These are phyloP conservation scores for Chrysochromulina tobinii DNA, from an alignment of 78 protist species.

Conservation along the genomic window DNA sequence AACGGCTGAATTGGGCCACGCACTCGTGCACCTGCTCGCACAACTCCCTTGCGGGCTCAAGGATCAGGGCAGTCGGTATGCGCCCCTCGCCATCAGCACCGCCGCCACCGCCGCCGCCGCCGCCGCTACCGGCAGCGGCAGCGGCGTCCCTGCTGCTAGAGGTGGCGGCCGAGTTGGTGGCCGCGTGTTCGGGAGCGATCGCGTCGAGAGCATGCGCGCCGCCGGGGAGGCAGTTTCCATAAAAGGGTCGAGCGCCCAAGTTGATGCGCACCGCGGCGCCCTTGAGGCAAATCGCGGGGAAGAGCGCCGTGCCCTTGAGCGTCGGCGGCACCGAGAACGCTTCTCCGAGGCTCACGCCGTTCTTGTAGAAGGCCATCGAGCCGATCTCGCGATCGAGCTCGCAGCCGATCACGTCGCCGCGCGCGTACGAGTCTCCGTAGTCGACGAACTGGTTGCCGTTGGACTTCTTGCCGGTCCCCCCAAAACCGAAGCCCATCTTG, in stretches of 20 bases:
- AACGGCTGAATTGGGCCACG: constrained; percentile 45
- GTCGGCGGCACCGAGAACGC: constrained; percentile 42
- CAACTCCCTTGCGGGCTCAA: constrained; percentile 83
- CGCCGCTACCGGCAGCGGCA: background rate
- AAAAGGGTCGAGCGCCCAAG: background rate
- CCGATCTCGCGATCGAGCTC: background rate
- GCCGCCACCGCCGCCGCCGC: too few relatives aligned
- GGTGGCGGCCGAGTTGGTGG: too few relatives aligned
- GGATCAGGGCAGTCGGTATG: constrained; percentile 46
- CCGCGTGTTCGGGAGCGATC: too few relatives aligned
- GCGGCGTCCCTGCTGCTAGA: too few relatives aligned
- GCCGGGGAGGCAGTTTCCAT: too few relatives aligned
- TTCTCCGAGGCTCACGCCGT: constrained; percentile 60
- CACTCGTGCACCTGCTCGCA: constrained; percentile 70
- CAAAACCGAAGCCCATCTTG: constrained; percentile 39
- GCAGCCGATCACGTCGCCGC: constrained; percentile 35
- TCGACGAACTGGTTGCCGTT: background rate
- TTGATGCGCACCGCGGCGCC: constrained; percentile 5
- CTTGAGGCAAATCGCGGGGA: constrained; percentile 46
- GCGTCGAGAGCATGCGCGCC: too few relatives aligned
- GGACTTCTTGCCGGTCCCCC: constrained; percentile 60
- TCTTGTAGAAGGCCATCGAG: background rate
- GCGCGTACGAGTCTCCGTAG: constrained; percentile 48
- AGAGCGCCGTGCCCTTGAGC: background rate
- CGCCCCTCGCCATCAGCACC: background rate